These are phyloP conservation scores for Lachnellula hyalina DNA, from an alignment of 2,329 filamentous ascomycete genomes.

Conservation along the genomic window DNA sequence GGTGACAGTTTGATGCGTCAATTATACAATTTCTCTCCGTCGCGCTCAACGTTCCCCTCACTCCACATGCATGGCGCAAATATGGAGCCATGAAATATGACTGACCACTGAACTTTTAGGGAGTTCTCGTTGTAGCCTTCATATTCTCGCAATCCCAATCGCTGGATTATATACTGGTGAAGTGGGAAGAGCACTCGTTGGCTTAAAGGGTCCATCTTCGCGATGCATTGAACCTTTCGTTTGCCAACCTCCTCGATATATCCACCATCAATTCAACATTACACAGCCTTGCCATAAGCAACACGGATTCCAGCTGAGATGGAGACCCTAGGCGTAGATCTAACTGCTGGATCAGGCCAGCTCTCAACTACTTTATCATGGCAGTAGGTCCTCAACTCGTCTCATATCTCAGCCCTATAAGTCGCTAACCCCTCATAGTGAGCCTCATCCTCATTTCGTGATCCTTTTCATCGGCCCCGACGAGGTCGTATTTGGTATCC, in stretches of 20 bases:
- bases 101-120: not conserved
- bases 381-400: constrained; percentile 21
- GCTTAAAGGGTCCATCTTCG: not conserved
- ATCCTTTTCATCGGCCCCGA: constrained; percentile 26
- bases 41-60: not conserved
- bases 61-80: not conserved
- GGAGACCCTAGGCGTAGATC: constrained; percentile 21
- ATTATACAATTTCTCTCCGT: too few species aligned
- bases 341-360: constrained; percentile 19
- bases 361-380: constrained; percentile 23
- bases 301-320: not conserved
- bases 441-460: constrained; percentile 27
- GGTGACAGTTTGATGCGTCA: too few species aligned
- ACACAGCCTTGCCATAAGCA: not conserved
- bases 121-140: not conserved
- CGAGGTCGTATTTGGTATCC: constrained; percentile 28
- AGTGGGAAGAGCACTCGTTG: not conserved
- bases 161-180: not conserved
- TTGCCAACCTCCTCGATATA: not conserved
- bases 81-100: not conserved
- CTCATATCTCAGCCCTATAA: not conserved
- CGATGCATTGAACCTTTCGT: not conserved
- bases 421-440: constrained; percentile 12
- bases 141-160: not conserved
- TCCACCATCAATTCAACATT: not conserved